Conservation (phyloP, 441 rosid species). For the Brassica balearica region DNA sequence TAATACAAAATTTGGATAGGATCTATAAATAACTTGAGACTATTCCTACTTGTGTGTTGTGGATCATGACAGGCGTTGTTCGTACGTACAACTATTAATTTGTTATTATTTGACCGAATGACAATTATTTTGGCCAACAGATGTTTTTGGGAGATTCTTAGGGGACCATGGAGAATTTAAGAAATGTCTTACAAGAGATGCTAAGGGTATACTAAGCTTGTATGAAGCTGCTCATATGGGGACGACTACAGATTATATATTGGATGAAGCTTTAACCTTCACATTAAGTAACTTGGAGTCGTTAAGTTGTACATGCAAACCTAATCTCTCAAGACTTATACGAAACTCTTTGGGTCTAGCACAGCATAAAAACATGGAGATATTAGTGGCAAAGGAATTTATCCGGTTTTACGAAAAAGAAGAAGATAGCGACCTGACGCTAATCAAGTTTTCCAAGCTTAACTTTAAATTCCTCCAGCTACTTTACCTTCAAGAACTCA, state of each 20-base stretch:
- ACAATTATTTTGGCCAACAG: neutral
- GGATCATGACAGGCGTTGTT: too few relatives aligned
- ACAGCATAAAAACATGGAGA: constrained; percentile 22
- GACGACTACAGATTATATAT: constrained; percentile 6
- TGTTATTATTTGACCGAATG: too few relatives aligned
- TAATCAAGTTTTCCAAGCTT: constrained; percentile 12
- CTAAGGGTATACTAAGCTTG: neutral
- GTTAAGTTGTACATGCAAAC: neutral
- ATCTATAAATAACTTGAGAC: too few relatives aligned
- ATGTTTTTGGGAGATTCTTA: constrained; percentile 14
- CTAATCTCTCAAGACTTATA: constrained; percentile 29
- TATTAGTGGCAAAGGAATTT: neutral
- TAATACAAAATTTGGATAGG: too few relatives aligned
- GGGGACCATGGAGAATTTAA: neutral
- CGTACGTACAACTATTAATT: neutral
- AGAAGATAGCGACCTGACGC: neutral
- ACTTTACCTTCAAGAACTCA: constrained; percentile 4
- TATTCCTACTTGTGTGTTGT: too few relatives aligned
- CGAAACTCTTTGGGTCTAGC: constrained; percentile 35
- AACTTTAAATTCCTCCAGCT: neutral
- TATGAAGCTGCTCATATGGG: neutral
- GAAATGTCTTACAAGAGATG: neutral
- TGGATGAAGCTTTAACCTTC: constrained; percentile 20
- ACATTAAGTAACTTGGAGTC: neutral
- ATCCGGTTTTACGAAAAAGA: constrained; percentile 1